phyloP scores from a whole-genome alignment of 371 early-diverging fungal genomes.

The Lichtheimia ornata region DNA sequence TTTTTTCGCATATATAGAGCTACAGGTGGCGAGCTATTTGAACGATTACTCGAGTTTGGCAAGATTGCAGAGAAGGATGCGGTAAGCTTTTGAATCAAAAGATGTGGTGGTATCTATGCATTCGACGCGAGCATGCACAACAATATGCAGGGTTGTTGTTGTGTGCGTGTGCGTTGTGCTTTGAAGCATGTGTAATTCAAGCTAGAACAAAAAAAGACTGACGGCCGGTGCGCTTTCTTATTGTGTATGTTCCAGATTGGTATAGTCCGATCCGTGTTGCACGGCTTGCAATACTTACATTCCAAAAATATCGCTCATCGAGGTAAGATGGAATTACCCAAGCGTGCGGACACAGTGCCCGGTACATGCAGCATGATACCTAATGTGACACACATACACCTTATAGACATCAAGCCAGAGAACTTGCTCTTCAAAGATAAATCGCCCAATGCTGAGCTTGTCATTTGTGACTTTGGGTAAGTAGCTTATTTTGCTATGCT shows the following conservation, averaged over 20 bases:
- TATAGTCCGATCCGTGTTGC: conserved; percentile 64
- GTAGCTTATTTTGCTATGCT: neutral
- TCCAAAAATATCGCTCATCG: conserved; percentile 65
- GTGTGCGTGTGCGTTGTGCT: neutral
- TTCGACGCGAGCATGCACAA: too few species aligned
- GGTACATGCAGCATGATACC: too few species aligned
- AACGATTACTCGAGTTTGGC: conserved; percentile 81
- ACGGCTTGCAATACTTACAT: conserved; percentile 71
- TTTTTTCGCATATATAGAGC: conserved; percentile 47
- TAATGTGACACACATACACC: neutral
- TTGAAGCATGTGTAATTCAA: neutral
- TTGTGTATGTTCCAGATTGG: conserved; percentile 24
- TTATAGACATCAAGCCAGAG: conserved; percentile 77
- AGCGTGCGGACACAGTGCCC: neutral
- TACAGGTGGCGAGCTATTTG: conserved; percentile 90
- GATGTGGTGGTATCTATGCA: too few species aligned
- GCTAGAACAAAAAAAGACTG: neutral
- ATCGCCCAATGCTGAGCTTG: conserved; percentile 58
- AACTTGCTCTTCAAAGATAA: conserved; percentile 71
- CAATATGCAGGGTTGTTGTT: too few species aligned
- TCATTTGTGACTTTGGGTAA: conserved; percentile 71
- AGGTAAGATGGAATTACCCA: conserved; percentile 34
- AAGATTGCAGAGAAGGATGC: conserved; percentile 89
- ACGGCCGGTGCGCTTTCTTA: neutral
- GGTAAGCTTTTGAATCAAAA: neutral